Evolutionary conservation across 495 filamentous ascomycete genomes (phyloP).

Genomic region (Penicillium lividum): DNA sequence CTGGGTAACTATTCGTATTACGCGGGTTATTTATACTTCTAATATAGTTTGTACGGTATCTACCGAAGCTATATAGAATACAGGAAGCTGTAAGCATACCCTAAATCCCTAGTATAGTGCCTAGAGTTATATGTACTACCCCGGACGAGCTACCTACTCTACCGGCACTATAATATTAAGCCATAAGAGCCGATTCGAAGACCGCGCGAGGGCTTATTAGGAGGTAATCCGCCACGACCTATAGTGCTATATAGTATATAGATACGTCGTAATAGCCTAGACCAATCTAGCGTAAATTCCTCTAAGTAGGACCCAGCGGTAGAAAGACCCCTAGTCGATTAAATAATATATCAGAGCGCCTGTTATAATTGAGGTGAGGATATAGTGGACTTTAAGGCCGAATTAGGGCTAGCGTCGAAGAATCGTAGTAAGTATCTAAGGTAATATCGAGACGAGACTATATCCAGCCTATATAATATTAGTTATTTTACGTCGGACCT

Average conservation of each 20-base stretch:
- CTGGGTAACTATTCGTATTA: neutral
- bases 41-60: neutral
- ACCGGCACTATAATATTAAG: slow-evolving; percentile 10
- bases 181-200: slow-evolving; percentile 11
- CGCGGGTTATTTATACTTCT: neutral
- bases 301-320: slow-evolving; percentile 13
- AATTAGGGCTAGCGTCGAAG: slow-evolving; percentile 7
- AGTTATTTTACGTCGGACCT: neutral
- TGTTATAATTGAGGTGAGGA: neutral
- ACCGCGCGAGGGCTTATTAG: neutral
- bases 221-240: slow-evolving; percentile 5
- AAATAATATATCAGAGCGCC: slow-evolving; percentile 9
- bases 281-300: slow-evolving; percentile 1
- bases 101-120: slow-evolving; percentile 4
- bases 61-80: slow-evolving; percentile 9
- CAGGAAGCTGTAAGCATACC: slow-evolving; percentile 7
- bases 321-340: neutral
- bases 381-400: slow-evolving; percentile 3
- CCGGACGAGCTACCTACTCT: slow-evolving; percentile 3
- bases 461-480: slow-evolving; percentile 3
- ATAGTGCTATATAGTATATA: slow-evolving; percentile 7
- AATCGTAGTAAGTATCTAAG: slow-evolving; percentile 9
- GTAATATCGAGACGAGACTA: slow-evolving; percentile 10
- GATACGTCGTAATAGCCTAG: neutral
- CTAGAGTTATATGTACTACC: slow-evolving; percentile 15